Conservation (phyloP, 106 monocot genomes). For the Hemerocallis citrina region DNA sequence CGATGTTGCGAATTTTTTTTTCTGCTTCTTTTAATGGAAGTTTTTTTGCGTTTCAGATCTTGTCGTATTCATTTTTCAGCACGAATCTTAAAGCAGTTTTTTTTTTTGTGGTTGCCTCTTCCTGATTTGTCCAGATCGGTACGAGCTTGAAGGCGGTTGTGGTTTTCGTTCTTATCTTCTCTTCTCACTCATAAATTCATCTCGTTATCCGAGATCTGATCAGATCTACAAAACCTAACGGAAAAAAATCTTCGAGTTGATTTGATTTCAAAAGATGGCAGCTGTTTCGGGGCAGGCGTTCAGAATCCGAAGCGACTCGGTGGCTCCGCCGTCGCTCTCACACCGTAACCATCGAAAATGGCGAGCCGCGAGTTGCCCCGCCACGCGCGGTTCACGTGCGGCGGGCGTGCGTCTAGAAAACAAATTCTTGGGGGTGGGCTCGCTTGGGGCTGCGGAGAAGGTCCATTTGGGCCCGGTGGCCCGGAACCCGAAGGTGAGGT, state of each 20-base stretch:
- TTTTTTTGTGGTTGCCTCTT: neutral
- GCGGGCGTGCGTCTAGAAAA: constrained; percentile 21
- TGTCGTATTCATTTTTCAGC: neutral
- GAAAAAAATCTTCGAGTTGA: neutral
- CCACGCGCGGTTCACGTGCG: neutral
- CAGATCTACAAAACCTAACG: neutral
- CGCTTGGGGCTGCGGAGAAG: neutral
- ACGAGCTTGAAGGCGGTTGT: neutral
- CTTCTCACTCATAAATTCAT: neutral
- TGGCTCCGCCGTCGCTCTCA: constrained; percentile 11
- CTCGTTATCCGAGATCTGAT: neutral
- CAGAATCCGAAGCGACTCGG: constrained; percentile 31
- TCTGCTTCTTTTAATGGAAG: neutral
- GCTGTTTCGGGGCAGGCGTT: constrained; percentile 37
- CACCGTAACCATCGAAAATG: neutral
- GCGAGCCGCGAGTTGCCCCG: constrained; percentile 8
- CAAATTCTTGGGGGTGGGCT: constrained; percentile 51
- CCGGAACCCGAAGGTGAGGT: constrained; percentile 29
- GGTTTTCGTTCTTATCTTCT: neutral
- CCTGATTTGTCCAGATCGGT: neutral
- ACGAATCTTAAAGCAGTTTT: neutral
- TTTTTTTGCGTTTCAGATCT: neutral
- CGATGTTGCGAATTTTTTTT: neutral
- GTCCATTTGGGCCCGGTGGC: constrained; percentile 30
- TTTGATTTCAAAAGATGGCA: constrained; percentile 30